phyloP scores from a whole-genome alignment of 192 early-diverging fungal species.

The Chytriomyces sp. region DNA sequence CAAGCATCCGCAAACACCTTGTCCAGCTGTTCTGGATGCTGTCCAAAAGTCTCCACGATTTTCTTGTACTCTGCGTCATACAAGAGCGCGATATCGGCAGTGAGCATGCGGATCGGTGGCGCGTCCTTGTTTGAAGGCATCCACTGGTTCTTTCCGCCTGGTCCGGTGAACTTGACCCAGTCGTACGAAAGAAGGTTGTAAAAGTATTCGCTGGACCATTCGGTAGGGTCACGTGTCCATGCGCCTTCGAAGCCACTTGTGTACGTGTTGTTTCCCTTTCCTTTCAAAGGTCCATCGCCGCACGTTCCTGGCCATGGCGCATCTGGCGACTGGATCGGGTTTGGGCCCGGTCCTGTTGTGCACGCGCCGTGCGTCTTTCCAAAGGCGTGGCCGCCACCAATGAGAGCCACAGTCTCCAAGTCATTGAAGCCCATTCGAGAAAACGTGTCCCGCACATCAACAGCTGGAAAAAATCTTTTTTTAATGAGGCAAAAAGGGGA shows the following conservation, averaged over 20 bases:
- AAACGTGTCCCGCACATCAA: constrained; percentile 22
- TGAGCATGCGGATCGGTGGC: constrained; percentile 35
- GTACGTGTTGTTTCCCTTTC: constrained; percentile 44
- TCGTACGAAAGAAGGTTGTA: constrained; percentile 54
- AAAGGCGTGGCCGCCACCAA: constrained; percentile 57
- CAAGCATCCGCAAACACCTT: constrained; percentile 40
- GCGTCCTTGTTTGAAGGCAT: neutral
- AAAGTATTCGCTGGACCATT: constrained; percentile 82
- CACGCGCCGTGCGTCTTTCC: constrained; percentile 36
- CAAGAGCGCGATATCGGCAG: constrained; percentile 32
- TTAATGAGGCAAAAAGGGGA: neutral
- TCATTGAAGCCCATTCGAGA: constrained; percentile 59
- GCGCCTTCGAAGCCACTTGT: constrained; percentile 76
- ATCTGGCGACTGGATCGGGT: constrained; percentile 17
- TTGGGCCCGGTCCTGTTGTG: constrained; percentile 31
- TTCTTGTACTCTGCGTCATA: constrained; percentile 18
- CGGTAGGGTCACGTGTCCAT: constrained; percentile 82
- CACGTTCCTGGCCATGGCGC: constrained; percentile 37
- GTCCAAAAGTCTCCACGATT: constrained; percentile 1
- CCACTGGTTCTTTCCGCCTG: constrained; percentile 41
- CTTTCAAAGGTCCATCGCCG: constrained; percentile 21
- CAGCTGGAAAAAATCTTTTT: neutral
- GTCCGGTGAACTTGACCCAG: constrained; percentile 36
- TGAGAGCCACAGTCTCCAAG: constrained; percentile 81
- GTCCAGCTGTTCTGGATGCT: constrained; percentile 7